Evolutionary conservation across 1,139 yeast species (phyloP).

Genomic region (Candida albicans): DNA sequence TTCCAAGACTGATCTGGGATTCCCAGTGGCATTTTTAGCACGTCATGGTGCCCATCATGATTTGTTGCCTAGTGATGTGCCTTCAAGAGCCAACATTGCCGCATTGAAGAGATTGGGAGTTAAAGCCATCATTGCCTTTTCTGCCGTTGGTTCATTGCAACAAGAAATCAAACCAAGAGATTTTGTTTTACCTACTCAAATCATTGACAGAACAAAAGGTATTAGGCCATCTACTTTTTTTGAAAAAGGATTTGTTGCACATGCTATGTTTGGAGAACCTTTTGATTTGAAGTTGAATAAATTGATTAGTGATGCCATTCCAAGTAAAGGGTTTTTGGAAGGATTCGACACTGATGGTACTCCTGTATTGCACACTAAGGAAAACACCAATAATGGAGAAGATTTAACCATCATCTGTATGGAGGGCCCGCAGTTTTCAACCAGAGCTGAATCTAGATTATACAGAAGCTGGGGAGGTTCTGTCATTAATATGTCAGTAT

Average conservation of each 20-base stretch:
- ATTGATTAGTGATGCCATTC: slow-evolving; percentile 58
- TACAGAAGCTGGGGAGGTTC: slow-evolving; percentile 92
- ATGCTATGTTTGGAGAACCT: slow-evolving; percentile 97
- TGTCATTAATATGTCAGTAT: slow-evolving; percentile 92
- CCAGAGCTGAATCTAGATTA: slow-evolving; percentile 92
- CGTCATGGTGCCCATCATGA: slow-evolving; percentile 94
- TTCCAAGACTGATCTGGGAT: slow-evolving; percentile 69
- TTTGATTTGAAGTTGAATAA: slow-evolving; percentile 74
- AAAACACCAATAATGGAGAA: slow-evolving; percentile 48
- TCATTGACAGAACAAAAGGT: slow-evolving; percentile 96
- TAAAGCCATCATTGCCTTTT: slow-evolving; percentile 84
- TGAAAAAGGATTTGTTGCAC: slow-evolving; percentile 92
- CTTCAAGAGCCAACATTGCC: slow-evolving; percentile 91
- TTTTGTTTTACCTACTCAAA: slow-evolving; percentile 91
- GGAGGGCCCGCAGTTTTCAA: slow-evolving; percentile 99
- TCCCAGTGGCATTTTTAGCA: slow-evolving; percentile 90
- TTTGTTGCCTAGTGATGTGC: slow-evolving; percentile 87
- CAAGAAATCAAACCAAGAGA: slow-evolving; percentile 89
- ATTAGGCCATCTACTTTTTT: slow-evolving; percentile 88
- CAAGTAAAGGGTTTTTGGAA: slow-evolving; percentile 53
- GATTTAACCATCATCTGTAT: slow-evolving; percentile 88
- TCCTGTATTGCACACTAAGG: slow-evolving; percentile 57
- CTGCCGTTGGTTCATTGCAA: slow-evolving; percentile 95
- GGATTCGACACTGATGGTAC: slow-evolving; percentile 40
- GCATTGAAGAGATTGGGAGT: slow-evolving; percentile 88